phyloP scores from a whole-genome alignment of 2,329 filamentous ascomycete genomes.

The Leptographium flavum region DNA sequence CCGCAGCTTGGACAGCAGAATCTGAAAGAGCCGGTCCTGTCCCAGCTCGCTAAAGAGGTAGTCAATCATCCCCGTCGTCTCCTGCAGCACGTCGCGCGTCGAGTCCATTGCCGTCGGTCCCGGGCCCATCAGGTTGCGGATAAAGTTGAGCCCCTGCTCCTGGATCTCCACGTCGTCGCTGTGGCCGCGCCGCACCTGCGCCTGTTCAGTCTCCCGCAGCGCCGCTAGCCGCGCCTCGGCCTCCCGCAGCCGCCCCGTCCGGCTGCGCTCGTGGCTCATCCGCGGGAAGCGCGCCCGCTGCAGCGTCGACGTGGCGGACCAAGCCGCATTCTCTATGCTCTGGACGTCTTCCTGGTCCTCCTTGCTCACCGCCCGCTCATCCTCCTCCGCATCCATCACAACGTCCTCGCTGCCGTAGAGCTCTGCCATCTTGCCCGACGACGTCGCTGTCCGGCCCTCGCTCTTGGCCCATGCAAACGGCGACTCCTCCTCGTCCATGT shows the following conservation, averaged over 20 bases:
- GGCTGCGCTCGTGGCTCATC: constrained; percentile 12
- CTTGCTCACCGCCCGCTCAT: background rate
- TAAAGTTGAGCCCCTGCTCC: constrained; percentile 78
- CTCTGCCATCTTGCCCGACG: constrained; percentile 15
- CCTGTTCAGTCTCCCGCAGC: constrained; percentile 52
- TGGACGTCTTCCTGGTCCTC: background rate
- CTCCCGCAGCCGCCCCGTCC: constrained; percentile 29
- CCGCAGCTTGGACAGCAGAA: constrained; percentile 65
- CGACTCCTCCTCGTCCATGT: constrained; percentile 35
- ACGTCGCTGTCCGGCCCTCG: constrained; percentile 9
- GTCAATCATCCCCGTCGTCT: constrained; percentile 65
- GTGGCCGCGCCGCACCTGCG: constrained; percentile 51
- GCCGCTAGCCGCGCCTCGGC: constrained; percentile 34
- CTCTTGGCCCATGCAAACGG: constrained; percentile 19
- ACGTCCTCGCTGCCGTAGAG: background rate
- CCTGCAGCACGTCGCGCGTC: constrained; percentile 32
- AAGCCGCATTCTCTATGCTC: background rate
- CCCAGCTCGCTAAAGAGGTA: constrained; percentile 65
- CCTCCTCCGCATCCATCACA: background rate
- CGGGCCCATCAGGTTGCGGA: constrained; percentile 66
- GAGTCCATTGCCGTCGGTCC: constrained; percentile 11
- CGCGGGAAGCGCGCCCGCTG: constrained; percentile 8
- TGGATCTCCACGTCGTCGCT: constrained; percentile 76
- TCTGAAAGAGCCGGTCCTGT: constrained; percentile 63
- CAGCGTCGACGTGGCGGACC: constrained; percentile 4